Evolutionary conservation across 768 basidiomycete genomes (phyloP), one percentile per base, ranked within the genome.

Genomic region (Sarcomyxa edulis): DNA sequence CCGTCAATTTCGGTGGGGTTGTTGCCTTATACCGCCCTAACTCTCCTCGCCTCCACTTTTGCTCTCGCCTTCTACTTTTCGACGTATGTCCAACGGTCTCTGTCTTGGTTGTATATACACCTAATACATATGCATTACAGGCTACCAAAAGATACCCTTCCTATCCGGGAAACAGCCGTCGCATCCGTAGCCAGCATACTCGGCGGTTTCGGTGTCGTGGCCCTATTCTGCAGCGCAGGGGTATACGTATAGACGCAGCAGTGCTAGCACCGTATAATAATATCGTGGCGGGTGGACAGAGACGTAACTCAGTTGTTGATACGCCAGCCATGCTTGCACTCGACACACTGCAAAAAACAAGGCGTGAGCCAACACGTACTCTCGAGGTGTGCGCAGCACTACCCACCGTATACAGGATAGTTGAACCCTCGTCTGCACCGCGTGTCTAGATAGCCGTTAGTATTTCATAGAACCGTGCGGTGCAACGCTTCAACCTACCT

Each of bases 401-500:
- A 69, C 85, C 44, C 55, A 92, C 92, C n/a, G 83, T 90, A 60
- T 94, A 96, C 58, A 95, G 82, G 51, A 94, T 81, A 9, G 92
- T 96, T 22, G 89, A 88, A 3, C 93, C 93, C 69, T 95, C 93
- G 60, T 95, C 93, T 26, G 90, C 93, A 48, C 89, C 88, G 35
- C 92, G 78, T 56, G 88, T 66, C 86, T 89, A 56, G 27, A 16
- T 22, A 28, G 25, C 16, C 28, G 24, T 12, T 10, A 43, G 37
- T 12, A 31, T 12, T 33, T 25, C 2, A 37, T 43, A 24, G 28
- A 29, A 28, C 12, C 15, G 10, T 24, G 18, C 12, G 9, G 28
- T 25, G 6, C 15, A 15, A 36, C 24, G 14, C 27, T 32, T 14
- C 28, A 4, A 56, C 74, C 33, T 45, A 86, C 84, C 74, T 94